Base-by-base conservation (phyloP, 805 yeast species). In the Scheffersomyces stipitis region DNA sequence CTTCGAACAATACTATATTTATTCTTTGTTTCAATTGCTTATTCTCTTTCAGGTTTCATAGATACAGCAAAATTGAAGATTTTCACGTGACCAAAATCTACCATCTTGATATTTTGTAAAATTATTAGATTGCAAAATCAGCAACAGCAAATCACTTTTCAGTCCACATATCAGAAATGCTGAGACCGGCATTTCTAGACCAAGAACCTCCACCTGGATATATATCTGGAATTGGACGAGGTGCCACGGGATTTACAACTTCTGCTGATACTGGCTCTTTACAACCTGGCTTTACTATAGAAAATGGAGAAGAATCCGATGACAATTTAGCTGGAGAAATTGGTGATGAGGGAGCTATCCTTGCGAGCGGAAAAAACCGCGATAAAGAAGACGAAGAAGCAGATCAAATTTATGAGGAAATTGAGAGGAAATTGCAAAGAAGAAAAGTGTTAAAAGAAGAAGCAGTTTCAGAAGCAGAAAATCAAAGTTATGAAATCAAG, bases 161-260 rank as follows among this genome's bases (percentile, higher is more conserved):
- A n/a, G n/a, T n/a, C n/a, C n/a, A n/a, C n/a, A n/a, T n/a, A n/a
- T n/a, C n/a, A n/a, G 24, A 20, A 7, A 20, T 20, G 24, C 24
- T 20, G 24, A 7, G 7, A 7, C 75, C 73, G 42, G 66, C 78
- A 4, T 93, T 93, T 60, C 66, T 91, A 32, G 88, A 84, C 52
- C 87, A 85, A 64, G 80, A 80, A 42, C 83, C 98, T 1, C 99
- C 99, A 0, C 76, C 83, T 2, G 95, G 95, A 4, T 91, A 91
- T 55, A 76, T 89, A 28, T 84, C 98, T 3, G 99, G 99, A 17
- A 62, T 89, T 5, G 98, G 97, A 0, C 71, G 99, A 54, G 99
- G 99, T 18, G 98, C 97, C 1, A 77, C 86, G 1, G 98, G 97
- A 4, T 90, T 93, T 60, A 80, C 90, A 0, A 88, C 96, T 0